Evolutionary conservation across 441 rosid species (phyloP).

Genomic region (Kokia cookei): DNA sequence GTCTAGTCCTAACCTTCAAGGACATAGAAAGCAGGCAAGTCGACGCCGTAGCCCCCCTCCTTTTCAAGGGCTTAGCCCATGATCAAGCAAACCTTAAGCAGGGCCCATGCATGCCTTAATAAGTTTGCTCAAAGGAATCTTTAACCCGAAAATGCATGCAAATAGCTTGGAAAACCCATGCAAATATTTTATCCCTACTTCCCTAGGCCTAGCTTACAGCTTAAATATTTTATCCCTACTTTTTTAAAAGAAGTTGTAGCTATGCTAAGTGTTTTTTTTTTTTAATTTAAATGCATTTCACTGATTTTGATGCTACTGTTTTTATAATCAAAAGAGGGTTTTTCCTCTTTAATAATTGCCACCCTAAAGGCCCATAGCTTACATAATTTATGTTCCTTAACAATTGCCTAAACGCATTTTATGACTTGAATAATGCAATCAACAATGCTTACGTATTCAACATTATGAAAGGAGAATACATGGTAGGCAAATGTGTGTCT

Average conservation of each 20-base stretch:
- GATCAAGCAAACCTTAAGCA: neutral
- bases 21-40: no score
- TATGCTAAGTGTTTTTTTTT: no score
- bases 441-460: no score
- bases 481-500: no score
- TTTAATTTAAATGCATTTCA: neutral
- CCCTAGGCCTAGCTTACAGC: no score
- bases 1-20: no score
- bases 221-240: neutral
- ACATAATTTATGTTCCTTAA: neutral
- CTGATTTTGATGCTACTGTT: slow-evolving; percentile 1
- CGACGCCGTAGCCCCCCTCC: no score
- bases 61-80: neutral
- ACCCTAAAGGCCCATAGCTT: neutral
- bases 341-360: neutral
- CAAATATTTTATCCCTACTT: neutral
- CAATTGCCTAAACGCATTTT: neutral
- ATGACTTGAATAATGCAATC: neutral
- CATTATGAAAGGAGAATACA: no score
- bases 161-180: neutral
- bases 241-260: no score
- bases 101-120: neutral
- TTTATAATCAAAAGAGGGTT: neutral
- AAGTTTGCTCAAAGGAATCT: neutral
- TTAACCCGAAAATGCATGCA: neutral